Evolutionary conservation across 306 rosid species (phyloP), one percentile per base, ranked within the genome.

Genomic region (Betula pendula): DNA sequence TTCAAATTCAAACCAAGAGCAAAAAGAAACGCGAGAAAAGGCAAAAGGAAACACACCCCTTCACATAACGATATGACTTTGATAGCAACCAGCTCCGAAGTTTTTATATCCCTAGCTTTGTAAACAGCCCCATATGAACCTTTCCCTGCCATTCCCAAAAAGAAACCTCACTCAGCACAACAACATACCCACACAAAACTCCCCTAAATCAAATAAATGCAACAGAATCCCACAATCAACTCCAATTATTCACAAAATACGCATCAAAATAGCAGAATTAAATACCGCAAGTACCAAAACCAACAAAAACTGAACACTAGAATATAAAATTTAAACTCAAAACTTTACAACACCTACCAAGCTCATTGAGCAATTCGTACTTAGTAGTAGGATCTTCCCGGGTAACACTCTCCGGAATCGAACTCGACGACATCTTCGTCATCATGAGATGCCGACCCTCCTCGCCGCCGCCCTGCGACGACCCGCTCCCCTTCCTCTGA

Each of bases 121-220:
- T 95, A 95, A 48, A 95, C 99, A 72, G 96, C 90, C 72, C 99
- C 99, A 78, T 95, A 95, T 7, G 99, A 92, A 29, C 99, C 99
- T 87, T 95, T 95, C 75, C 99, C 99, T 95, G 90, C 56, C 47
- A 86, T 59, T n/a, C 67, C 86, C 20, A 73, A 6, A 47, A 71
- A 55, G 66, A 71, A 53, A 69, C 51, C n/a, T 27, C 72, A 38
- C 49, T 35, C 75, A 73, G 77, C 24, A 62, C 53, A 25, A 74
- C 55, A 66, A 66, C 5, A 35, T 66, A 38, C 19, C 24, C 29
- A 19, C 48, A 66, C 70, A 17, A 40, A 35, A 19, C 11, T 19
- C 48, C 44, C 48, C 25, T 19, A 66, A 35, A 66, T 66, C 25
- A 66, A 2, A 48, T 9, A 19, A 17, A 8, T 35, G 25, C 22